A percentile compares a stretch with the other conserved stretches of the same genome.
Evolutionary conservation across 345 rosid species (phyloP).

Genomic region (Litchi chinensis): DNA sequence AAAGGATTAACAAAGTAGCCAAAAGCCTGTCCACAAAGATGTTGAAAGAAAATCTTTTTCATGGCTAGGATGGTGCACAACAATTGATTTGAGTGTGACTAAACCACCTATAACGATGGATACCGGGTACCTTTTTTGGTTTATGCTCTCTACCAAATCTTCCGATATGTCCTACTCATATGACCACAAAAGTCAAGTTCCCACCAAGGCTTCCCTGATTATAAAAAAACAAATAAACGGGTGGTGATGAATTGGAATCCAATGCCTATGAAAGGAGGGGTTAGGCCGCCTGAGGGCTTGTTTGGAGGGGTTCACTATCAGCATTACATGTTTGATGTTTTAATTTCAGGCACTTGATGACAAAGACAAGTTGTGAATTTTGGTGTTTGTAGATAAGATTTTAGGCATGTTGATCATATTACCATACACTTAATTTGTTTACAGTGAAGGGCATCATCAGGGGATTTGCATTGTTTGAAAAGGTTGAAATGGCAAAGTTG

Average conservation of each 20-base stretch:
- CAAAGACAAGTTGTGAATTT: conserved; percentile 21
- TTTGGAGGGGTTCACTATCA: conserved; percentile 21
- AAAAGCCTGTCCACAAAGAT: conserved; percentile 19
- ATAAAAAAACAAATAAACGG: conserved; percentile 33
- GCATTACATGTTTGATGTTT: not conserved
- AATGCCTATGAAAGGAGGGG: conserved; percentile 35
- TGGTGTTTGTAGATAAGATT: conserved; percentile 27
- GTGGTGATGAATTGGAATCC: conserved; percentile 53
- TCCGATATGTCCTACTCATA: conserved; percentile 23
- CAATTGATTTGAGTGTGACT: conserved; percentile 20
- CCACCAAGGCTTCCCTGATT: conserved; percentile 23
- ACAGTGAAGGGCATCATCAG: conserved; percentile 20
- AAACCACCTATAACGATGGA: not conserved
- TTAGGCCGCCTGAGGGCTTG: conserved; percentile 14
- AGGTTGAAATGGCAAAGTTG: not conserved
- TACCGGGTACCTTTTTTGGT: conserved; percentile 1
- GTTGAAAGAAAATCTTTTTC: conserved; percentile 32
- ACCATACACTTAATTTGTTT: conserved; percentile 10
- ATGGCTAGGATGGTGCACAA: conserved; percentile 31
- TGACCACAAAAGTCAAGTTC: conserved; percentile 25
- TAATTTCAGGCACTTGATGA: conserved; percentile 29
- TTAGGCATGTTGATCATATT: conserved; percentile 23
- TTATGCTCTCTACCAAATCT: conserved; percentile 25
- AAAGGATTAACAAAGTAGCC: conserved; percentile 1
- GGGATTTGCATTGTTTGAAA: conserved; percentile 7